Conservation (phyloP, 2,329 filamentous ascomycete genomes). For the Sporothrix mexicana region DNA sequence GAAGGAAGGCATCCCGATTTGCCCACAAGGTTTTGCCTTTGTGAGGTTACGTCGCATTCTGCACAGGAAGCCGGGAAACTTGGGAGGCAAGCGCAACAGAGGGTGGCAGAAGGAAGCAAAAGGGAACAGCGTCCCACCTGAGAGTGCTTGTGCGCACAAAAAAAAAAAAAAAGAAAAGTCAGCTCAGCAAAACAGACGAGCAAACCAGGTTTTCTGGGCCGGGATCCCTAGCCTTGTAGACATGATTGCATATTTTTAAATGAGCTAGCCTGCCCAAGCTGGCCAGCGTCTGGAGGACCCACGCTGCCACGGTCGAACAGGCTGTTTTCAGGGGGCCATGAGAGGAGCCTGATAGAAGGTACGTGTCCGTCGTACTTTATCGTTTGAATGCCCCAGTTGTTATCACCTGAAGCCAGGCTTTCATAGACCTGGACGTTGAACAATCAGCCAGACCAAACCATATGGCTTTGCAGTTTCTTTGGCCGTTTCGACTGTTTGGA, state of each 20-base stretch:
- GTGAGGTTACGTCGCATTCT: conserved; percentile 19
- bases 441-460: too few relatives aligned
- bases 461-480: too few relatives aligned
- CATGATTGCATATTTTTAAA: conserved; percentile 6
- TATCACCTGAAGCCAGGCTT: background rate
- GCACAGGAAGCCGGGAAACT: background rate
- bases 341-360: background rate
- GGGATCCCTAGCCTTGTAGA: conserved; percentile 28
- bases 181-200: background rate
- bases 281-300: background rate
- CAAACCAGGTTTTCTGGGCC: conserved; percentile 25
- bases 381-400: background rate
- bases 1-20: conserved; percentile 16
- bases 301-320: background rate
- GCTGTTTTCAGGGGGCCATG: background rate
- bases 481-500: background rate
- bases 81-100: background rate
- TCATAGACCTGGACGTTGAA: background rate
- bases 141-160: conserved; percentile 13
- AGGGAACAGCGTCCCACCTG: background rate
- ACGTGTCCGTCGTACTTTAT: too few relatives aligned
- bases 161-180: background rate
- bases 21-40: background rate
- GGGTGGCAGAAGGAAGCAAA: background rate
- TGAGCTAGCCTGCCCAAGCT: background rate